Base-by-base conservation (phyloP, 2,329 filamentous ascomycete species). In the Tolypocladium endophyticum region DNA sequence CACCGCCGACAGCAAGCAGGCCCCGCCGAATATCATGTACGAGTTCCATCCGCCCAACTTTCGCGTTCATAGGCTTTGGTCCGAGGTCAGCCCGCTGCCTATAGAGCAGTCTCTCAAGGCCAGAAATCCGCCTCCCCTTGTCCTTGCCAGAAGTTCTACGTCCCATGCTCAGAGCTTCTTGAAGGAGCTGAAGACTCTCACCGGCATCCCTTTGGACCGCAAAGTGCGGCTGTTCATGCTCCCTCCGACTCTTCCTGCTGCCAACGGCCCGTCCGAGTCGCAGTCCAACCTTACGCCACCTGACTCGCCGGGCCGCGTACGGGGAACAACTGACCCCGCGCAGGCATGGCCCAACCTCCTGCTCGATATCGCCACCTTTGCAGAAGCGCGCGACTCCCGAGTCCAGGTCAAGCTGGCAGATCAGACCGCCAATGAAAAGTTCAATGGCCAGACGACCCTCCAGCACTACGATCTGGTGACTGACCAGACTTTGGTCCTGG, bases 31-130 rank as follows among this genome's bases (percentile, higher is more conserved):
- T 64, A 76, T 96, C 55, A 79, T 88, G 66, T 96, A 88, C 71
- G 94, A 97, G 74, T 79, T 91, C 47, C 85, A 92, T 67, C 94
- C 92, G 5, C 91, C 90, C 0, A 80, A 96, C 52, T 90, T 97
- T 71, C 90, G 87, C 1, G 80, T 97, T 61, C 86, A 96, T 69
- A 91, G 93, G 65, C 78, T 97, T 1, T 87, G 86, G 71, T 83
- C 83, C 3, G 76, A 81, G 23, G 74, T 79, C 57, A 86, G 80
- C 64, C 81, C 83, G 1, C 73, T 84, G 28, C 77, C 79, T 7
- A 77, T 83, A 56, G 77, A 84, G 43, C 81, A 87, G 67, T 75
- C 80, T 1, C 74, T 88, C 59, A 86, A 87, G 67, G 82, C 86
- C 14, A 81, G 76, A 59, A 79, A 82, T 43, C 82, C 83, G 20